Base-by-base conservation (phyloP, 306 rosid genomes). In the Hippophae tibetana region DNA sequence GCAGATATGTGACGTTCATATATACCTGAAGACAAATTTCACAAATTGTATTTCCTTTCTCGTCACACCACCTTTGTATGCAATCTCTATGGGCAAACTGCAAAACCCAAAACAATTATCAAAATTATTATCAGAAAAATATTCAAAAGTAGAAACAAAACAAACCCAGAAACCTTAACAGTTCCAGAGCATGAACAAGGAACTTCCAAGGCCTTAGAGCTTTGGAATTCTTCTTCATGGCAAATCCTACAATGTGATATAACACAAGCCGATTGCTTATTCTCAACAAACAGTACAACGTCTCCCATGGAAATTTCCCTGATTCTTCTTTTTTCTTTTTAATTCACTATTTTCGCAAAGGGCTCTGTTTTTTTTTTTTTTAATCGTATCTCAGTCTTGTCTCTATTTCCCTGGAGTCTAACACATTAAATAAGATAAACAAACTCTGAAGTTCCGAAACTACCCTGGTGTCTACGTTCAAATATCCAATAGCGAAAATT, bases 161-260 rank as follows among this genome's bases (percentile, higher is more conserved):
- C 14, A 48, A 1, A 47, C 13, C 3, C 45, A 13, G 6, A 43
- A 9, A 86, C 99, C 99, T 88, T 84, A 56, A 86, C 84, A 31
- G 97, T 93, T 8, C 97, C 99, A 26, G 99, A 93, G 77, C 99
- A 93, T 68, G 99, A 72, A 69, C 99, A 93, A 44, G 99, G 97
- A 69, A 95, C 81, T 80, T 93, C 99, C 69, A 93, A 73, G 72
- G 60, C 78, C 47, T 60, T 55, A 13, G 75, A 58, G 71, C 70
- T 83, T 63, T 83, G 95, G 56, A 80, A 78, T 44, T 86, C 93
- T 47, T 84, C 95, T 61, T 93, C 99, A 26, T 93, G 99, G 58
- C 99, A 93, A 54, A 93, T 93, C 70, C 99, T 82, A 71, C 99
- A 93, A 69, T 68, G 66, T 18, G 78, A 72, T 68, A 75, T 46